Base-by-base conservation (phyloP, 441 rosid species). In the Populus hybrid region DNA sequence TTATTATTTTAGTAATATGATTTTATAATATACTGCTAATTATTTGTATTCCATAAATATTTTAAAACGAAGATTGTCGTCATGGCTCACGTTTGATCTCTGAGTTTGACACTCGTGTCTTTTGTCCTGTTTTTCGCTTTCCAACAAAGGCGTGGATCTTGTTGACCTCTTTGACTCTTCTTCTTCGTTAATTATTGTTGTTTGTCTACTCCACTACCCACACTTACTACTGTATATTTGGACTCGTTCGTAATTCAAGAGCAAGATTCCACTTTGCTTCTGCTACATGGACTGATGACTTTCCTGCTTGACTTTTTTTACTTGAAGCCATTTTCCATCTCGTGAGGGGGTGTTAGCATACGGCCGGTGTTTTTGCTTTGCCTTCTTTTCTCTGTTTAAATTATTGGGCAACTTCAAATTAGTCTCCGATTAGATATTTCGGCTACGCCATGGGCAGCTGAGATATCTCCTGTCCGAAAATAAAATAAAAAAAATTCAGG, bases 81-180 rank as follows among this genome's bases (percentile, higher is more conserved):
- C 90, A 82, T 74, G 85, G 87, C 81, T 72, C 79, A 87, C 87
- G 90, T 85, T 18, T 18, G 61, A 53, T 53, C 3, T 53, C 61
- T 53, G n/a, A 53, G 61, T 1, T 4, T 53, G 61, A 53, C 61
- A 53, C 5, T 1, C 6, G 61, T 53, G 21, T 53, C n/a, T 53
- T 16, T 53, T 6, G 21, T 53, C 61, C 6, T 53, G n/a, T 16
- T 53, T 53, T 53, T 18, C n/a, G 61, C 61, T 53, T 18, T 18
- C 61, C 61, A 12, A 6, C 8, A 6, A 53, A 53, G 7, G 8
- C 1, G 61, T 53, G 61, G 59, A 53, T 53, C 61, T 53, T 53
- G 61, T 18, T 5, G 61, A 18, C 61, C n/a, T 18, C 57, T 3
- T 14, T 16, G 1, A 16, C 0, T 18, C 50, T 42, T 42, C 3